Evolutionary conservation across 345 rosid species (phyloP).

Genomic region (Turnera subulata): DNA sequence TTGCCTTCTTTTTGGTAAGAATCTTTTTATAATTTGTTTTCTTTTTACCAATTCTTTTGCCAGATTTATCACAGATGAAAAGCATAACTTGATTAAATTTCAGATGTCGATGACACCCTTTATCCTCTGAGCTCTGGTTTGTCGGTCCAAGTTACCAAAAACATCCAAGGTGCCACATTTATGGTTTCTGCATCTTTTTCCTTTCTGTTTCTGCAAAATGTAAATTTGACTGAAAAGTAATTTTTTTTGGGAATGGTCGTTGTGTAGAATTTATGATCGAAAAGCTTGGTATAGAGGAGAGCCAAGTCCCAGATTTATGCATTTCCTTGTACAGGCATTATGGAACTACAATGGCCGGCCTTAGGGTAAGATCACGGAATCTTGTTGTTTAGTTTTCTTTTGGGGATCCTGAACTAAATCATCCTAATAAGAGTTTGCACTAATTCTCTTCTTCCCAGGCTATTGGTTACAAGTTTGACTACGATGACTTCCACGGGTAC

Average conservation of each 20-base stretch:
- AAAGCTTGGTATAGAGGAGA: slow-evolving; percentile 65
- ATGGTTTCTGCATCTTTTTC: background rate
- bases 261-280: slow-evolving; percentile 72
- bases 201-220: background rate
- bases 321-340: slow-evolving; percentile 69
- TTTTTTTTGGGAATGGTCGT: background rate
- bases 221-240: too few species aligned
- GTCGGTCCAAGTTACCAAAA: slow-evolving; percentile 12
- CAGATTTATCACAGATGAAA: background rate
- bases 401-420: background rate
- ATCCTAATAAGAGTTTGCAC: background rate
- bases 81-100: background rate
- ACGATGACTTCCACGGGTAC: slow-evolving; percentile 90
- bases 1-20: slow-evolving; percentile 29
- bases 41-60: too few species aligned
- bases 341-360: slow-evolving; percentile 34
- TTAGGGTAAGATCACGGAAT: slow-evolving; percentile 47
- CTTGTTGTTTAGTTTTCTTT: background rate
- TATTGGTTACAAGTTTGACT: slow-evolving; percentile 77
- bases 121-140: slow-evolving; percentile 24
- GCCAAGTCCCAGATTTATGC: slow-evolving; percentile 56
- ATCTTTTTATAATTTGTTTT: background rate
- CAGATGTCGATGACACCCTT: slow-evolving; percentile 37
- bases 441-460: slow-evolving; percentile 47
- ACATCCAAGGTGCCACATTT: slow-evolving; percentile 27